These are phyloP conservation scores for Pseudocercospora vitis DNA, from an alignment of 2,329 filamentous ascomycete genomes.

Conservation along the genomic window DNA sequence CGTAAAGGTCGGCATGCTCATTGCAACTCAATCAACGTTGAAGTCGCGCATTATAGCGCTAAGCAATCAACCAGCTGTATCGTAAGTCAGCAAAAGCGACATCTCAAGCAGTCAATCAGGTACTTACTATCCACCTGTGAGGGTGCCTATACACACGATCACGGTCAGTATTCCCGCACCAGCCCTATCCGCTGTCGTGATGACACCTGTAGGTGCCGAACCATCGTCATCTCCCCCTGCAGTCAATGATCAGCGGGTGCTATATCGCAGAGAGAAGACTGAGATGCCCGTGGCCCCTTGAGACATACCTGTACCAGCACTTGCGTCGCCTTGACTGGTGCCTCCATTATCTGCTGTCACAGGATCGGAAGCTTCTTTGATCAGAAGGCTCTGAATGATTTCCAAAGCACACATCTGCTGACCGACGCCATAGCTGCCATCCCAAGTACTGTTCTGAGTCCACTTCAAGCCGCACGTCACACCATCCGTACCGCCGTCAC, in stretches of 20 bases:
- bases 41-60: background rate
- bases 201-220: conserved; percentile 37
- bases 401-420: conserved; percentile 59
- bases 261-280: background rate
- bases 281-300: background rate
- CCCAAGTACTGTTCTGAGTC: conserved; percentile 42
- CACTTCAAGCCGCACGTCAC: conserved; percentile 48
- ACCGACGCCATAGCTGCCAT: conserved; percentile 53
- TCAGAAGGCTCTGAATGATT: conserved; percentile 47
- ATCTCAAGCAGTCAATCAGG: background rate
- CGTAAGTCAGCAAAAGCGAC: background rate
- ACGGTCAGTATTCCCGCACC: conserved; percentile 26
- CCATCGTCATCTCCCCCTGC: conserved; percentile 29
- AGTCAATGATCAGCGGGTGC: background rate
- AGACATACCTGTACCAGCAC: conserved; percentile 39
- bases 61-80: conserved; percentile 1
- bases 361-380: conserved; percentile 39
- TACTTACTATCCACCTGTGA: conserved; percentile 20
- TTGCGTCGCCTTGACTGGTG: conserved; percentile 50
- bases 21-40: background rate
- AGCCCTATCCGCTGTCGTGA: conserved; percentile 36
- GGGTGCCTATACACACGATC: conserved; percentile 20
- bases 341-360: conserved; percentile 55
- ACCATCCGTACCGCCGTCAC: conserved; percentile 50
- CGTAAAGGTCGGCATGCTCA: background rate